Evolutionary conservation across 2,329 filamentous ascomycete genomes (phyloP), one percentile per base, ranked within the genome.

Genomic region (Sporothrix phasma): DNA sequence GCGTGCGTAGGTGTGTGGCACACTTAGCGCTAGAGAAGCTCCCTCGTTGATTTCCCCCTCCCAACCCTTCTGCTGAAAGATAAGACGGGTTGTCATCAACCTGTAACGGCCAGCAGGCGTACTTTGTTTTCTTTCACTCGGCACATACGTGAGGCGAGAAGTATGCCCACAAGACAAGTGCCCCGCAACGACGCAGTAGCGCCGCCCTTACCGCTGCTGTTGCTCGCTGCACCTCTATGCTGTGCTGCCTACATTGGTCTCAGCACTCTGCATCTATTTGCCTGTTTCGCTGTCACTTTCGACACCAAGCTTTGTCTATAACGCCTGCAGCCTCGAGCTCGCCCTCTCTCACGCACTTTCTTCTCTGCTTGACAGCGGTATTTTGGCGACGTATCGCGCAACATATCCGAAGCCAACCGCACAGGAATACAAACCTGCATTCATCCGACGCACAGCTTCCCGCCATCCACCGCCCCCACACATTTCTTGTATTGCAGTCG

Each of bases 1-100:
- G n/a, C n/a, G n/a, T n/a, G n/a, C n/a, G n/a, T n/a, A n/a, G n/a
- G n/a, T n/a, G n/a, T 31, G 47, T 51, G 47, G 47, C 47, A 34
- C 47, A 4, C 29, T 53, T 34, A 3, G 49, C 63, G 51, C 58
- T 64, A 64, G 29, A 64, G n/a, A 64, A 63, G 53, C 53, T 63
- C 34, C 37, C 26, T 46, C 56, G n/a, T n/a, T 45, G 47, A 45
- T 37, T 24, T 45, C 19, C 22, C 61, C n/a, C 53, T 34, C 37
- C 17, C 54, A 37, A 45, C 13, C n/a, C 31, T n/a, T 7, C 19
- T 15, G 8, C 17, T 13, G 51, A n/a, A n/a, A n/a, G n/a, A 56
- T 39, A 56, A 56, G 51, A 39, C 24, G 17, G 19, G 17, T 13
- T 19, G 6, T 31, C 51, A n/a, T 56, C 51, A 29, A 24, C 51